Evolutionary conservation across 192 early-diverging fungal genomes (phyloP), one percentile per base, ranked within the genome.

Genomic region (Coemansia sp.): DNA sequence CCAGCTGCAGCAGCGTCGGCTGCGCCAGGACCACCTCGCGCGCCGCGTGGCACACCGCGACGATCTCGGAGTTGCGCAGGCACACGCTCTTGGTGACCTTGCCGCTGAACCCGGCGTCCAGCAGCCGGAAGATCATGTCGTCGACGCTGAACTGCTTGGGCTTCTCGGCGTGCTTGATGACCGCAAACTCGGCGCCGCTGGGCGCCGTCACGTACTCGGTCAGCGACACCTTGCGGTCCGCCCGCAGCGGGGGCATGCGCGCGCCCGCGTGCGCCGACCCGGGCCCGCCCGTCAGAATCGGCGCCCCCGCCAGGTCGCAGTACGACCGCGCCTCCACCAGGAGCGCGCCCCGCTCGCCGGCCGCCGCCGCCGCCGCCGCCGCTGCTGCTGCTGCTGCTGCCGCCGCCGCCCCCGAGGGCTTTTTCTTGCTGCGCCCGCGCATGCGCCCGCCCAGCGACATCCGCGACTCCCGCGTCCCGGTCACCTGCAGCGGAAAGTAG

Each of bases 11-110:
- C 51, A 93, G 74, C 3, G 90, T 82, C 16, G 93, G 93, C 79
- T 98, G 95, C 35, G 90, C 88, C 73, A 98, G 67, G 66, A 96
- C 90, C 51, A 95, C 86, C 63, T 98, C 94, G 35, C 92, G 86
- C n/a, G 89, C 94, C 0, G 86, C 76, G 18, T 91, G 90, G 76
- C 94, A 98, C 51, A 98, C 88, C 20, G 87, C 86, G 31, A 88
- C 84, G 67, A 98, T 90, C 74, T 95, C 94, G 18, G 87, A 86
- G 76, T 90, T 93, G 60, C 91, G 91, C 26, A 98, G 68, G 65
- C 92, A 93, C 37, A 95, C 87, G 39, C 76, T 77, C 66, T 93
- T 94, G n/a, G 88, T 84, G 18, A 90, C 83, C 51, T 89, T 88
- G 51, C 86, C 86, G 42, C 85, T 83, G 71, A 90, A 88, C 2